Evolutionary conservation across 2,329 filamentous ascomycete genomes (phyloP).

Genomic region (Colletotrichum tropicale): DNA sequence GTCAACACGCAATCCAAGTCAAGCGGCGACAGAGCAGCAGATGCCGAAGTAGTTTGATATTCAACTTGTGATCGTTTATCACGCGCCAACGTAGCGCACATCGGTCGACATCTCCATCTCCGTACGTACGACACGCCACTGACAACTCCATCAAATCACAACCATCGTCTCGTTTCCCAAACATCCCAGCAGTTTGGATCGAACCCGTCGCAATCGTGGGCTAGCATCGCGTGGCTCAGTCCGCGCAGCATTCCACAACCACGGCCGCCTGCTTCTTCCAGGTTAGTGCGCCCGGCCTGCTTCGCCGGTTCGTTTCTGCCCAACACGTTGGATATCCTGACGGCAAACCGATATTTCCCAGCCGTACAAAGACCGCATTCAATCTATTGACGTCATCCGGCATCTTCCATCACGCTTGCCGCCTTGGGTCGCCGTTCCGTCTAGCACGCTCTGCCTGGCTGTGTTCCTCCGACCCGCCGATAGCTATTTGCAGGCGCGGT

Average conservation of each 20-base stretch:
- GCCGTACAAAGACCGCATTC: background rate
- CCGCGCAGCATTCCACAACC: background rate
- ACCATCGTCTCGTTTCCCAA: background rate
- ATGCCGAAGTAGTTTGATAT: background rate
- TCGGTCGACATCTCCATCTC: background rate
- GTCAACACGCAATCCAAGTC: background rate
- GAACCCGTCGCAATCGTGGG: background rate
- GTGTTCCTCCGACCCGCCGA: background rate
- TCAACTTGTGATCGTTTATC: background rate
- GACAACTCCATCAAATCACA: background rate
- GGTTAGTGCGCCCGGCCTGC: background rate
- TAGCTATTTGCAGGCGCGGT: background rate
- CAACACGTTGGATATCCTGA: background rate
- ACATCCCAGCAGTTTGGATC: background rate
- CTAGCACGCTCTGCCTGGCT: background rate
- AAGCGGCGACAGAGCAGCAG: background rate
- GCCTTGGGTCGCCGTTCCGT: background rate
- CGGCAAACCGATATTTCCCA: background rate
- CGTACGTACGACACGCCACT: background rate
- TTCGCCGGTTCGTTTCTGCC: background rate
- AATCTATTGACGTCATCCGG: constrained; percentile 7
- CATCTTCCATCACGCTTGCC: background rate
- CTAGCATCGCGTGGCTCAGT: background rate
- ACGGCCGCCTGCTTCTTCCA: background rate
- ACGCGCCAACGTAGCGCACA: background rate